phyloP scores from a whole-genome alignment of 257 asterid species.

The Solanum dulcamara region DNA sequence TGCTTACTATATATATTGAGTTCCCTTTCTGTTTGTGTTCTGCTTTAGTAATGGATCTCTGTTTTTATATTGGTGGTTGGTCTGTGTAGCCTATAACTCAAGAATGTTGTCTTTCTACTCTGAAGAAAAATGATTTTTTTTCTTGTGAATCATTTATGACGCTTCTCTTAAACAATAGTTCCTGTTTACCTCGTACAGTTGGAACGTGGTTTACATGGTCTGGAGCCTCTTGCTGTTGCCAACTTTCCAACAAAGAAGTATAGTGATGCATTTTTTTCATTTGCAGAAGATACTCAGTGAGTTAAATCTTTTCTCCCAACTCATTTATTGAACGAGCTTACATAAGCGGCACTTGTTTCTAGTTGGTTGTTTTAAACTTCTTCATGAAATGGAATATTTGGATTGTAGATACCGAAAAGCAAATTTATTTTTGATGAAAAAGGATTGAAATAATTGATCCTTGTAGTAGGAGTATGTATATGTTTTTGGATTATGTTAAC shows the following conservation, averaged over 20 bases:
- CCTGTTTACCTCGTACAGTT: constrained; percentile 28
- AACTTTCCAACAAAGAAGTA: constrained; percentile 59
- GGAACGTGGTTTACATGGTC: constrained; percentile 71
- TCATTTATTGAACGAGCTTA: not conserved
- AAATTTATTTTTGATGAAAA: not conserved
- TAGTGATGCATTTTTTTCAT: constrained; percentile 39
- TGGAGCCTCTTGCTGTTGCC: constrained; percentile 58
- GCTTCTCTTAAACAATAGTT: not conserved
- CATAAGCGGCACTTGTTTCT: not conserved
- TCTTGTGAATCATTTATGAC: not conserved
- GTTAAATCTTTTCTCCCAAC: constrained; percentile 8
- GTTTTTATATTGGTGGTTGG: not conserved
- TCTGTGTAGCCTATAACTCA: not conserved
- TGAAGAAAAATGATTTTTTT: not conserved
- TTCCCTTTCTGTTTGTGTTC: not conserved
- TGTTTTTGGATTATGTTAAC: not conserved
- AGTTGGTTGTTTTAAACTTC: not conserved
- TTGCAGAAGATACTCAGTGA: constrained; percentile 66
- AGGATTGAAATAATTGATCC: not conserved
- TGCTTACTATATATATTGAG: not conserved
- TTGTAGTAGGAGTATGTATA: not conserved
- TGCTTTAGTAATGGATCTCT: not conserved
- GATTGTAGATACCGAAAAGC: not conserved
- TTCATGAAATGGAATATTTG: not conserved
- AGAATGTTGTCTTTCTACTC: not conserved